Conservation (phyloP, 495 filamentous ascomycete genomes). For the Podospora bellae-mahoneyi region DNA sequence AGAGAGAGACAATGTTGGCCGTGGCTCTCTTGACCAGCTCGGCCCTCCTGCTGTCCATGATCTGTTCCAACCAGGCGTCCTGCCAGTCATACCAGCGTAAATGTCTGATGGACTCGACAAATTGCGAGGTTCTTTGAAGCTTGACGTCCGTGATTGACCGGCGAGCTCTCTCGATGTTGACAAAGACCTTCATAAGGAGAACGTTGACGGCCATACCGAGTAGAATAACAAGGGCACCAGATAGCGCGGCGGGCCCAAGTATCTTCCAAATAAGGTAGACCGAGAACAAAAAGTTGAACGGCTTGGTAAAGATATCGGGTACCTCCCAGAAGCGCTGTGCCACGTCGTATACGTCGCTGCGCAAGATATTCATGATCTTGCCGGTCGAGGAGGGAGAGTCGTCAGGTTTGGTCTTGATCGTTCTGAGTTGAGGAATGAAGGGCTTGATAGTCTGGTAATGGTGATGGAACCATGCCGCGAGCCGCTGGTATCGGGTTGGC, state of each 20-base stretch:
- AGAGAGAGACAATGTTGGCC: slow-evolving; percentile 56
- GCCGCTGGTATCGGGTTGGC: slow-evolving; percentile 4
- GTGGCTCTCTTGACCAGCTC: slow-evolving; percentile 66
- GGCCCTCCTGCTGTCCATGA: slow-evolving; percentile 64
- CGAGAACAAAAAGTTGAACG: slow-evolving; percentile 65
- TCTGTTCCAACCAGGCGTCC: slow-evolving; percentile 66
- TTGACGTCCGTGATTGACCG: slow-evolving; percentile 66
- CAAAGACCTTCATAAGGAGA: slow-evolving; percentile 56
- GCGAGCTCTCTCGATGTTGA: slow-evolving; percentile 61
- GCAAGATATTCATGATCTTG: slow-evolving; percentile 79
- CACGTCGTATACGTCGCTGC: slow-evolving; percentile 76
- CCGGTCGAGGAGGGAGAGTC: slow-evolving; percentile 67
- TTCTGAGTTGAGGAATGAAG: background rate
- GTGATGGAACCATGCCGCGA: slow-evolving; percentile 16
- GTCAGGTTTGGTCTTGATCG: background rate
- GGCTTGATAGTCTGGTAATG: slow-evolving; percentile 11
- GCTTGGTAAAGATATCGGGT: slow-evolving; percentile 61
- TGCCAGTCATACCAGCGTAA: slow-evolving; percentile 88
- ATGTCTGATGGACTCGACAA: slow-evolving; percentile 80
- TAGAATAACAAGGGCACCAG: slow-evolving; percentile 64
- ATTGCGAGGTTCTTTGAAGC: slow-evolving; percentile 71
- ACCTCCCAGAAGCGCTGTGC: slow-evolving; percentile 82
- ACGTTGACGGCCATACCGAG: slow-evolving; percentile 62
- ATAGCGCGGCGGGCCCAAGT: slow-evolving; percentile 73
- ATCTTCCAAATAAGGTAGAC: slow-evolving; percentile 67